Base-by-base conservation (phyloP, 78 protist genomes). In the Dictyostelium firmibasis region DNA sequence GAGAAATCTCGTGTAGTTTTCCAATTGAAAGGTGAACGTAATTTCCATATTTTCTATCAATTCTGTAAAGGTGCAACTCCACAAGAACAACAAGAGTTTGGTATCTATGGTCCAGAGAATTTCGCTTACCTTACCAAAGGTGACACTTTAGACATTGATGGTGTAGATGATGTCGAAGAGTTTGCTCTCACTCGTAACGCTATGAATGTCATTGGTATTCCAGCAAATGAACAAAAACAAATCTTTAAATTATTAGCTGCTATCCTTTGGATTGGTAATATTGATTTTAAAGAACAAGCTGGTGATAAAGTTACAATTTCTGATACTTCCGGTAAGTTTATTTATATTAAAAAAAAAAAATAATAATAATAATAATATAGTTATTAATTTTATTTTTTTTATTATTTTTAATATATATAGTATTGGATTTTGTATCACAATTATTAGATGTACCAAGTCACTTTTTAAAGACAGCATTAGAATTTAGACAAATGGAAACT, bases 11-110 rank as follows among this genome's bases (percentile, higher is more conserved):
- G 99, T 31, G 98, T 98, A 18, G 96, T 91, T 11, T 82, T 44
- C 20, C 98, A 96, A 86, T 70, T 77, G 25, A 82, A 44, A 13
- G 98, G 97, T 70, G 99, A 98, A 97, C 93, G 99, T 14, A 98
- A 96, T 93, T 98, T 84, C 97, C 99, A 98, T 84, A 91, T 98
- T 36, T 97, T 98, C 83, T 92, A 96, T 92, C 95, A 97, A 69
- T 76, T 96, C 75, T 93, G 92, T 89, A 31, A 35, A 23, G 97
- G 97, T 53, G 97, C 92, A 20, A 86, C 96, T 18, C 33, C 29
- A 60, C 75, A 94, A 57, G 96, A 94, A 57, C 85, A 70, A n/a
- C 94, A 92, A 23, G 69, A 82, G 27, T 91, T 96, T 78, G 94
- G 96, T 33, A 70, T 98, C 69, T 47, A 33, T 31, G 83, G 60